Evolutionary conservation across 192 early-diverging fungal genomes (phyloP), one percentile per base, ranked within the genome.

Genomic region (Gonapodya sp.): DNA sequence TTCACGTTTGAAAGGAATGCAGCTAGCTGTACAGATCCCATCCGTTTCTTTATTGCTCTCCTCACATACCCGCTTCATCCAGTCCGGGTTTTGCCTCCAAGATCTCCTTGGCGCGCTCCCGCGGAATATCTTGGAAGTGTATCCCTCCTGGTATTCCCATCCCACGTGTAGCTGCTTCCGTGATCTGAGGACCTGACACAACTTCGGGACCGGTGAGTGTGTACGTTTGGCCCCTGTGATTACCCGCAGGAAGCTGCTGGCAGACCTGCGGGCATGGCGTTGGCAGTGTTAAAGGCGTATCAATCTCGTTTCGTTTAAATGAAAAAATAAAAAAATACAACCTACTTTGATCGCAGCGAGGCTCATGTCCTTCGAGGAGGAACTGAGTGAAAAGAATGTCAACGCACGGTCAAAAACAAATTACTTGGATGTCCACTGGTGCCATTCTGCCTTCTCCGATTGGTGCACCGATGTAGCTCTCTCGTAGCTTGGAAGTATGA

Each of bases 361-460:
- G 24, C 46, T 64, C 46, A 64, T 64, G 46, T 64, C 46, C 46
- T 64, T 8, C 24, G 24, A 24, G 24, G 46, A 8, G 24, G 24
- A 16, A 24, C 8, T 64, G 8, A 16, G 46, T 24, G 8, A 24
- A 64, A 64, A 16, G 46, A 64, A 16, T 64, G 8, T 24, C 8
- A 24, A 16, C 46, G 24, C 24, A 24, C 8, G 46, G 24, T 64
- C 46, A 64, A 16, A 24, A 64, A 64, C 24, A 16, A 24, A 64
- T 16, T 64, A 64, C 46, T 24, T 77, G 75, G 34, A 77, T 77
- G 75, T 77, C 75, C 30, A 77, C 75, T 34, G 75, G 8, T 16
- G 75, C 75, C 2, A 77, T 77, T 34, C 34, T 77, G 14, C 8
- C 2, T 16, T 18, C 75, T 18, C 75, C 75, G 34, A 77, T 77